Percentiles rank a stretch among this genome's conserved stretches.
Conservation (phyloP, 352 stramenopile species). For the Phytophthora ohioensis region DNA sequence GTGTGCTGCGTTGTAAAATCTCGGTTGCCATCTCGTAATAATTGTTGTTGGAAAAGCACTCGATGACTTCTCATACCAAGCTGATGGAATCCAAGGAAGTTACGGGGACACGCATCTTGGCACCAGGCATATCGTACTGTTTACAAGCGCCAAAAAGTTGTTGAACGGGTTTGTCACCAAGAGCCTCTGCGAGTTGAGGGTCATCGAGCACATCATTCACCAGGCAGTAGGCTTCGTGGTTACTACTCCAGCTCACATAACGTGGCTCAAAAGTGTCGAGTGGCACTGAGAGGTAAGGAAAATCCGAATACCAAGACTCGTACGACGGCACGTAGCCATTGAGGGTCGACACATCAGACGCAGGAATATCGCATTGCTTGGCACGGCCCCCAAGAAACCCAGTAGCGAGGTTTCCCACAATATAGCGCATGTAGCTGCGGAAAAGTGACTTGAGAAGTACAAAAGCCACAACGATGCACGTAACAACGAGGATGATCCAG, state of each 20-base stretch:
- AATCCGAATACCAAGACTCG: conserved; percentile 78
- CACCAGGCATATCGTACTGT: conserved; percentile 53
- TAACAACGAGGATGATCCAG: conserved; percentile 53
- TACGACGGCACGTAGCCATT: conserved; percentile 69
- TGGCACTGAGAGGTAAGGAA: conserved; percentile 70
- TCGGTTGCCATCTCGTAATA: too few species aligned
- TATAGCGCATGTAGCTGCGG: conserved; percentile 48
- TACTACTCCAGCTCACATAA: conserved; percentile 66
- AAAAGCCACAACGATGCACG: conserved; percentile 40
- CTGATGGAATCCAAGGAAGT: conserved; percentile 36
- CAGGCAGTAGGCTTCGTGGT: conserved; percentile 65
- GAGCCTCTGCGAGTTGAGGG: conserved; percentile 45
- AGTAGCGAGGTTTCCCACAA: conserved; percentile 39
- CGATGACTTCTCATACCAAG: conserved; percentile 23
- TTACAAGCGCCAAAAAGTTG: conserved; percentile 73
- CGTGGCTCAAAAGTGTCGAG: conserved; percentile 59
- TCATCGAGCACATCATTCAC: conserved; percentile 73
- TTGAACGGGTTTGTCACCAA: conserved; percentile 52
- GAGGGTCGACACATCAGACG: conserved; percentile 56
- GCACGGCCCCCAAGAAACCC: conserved; percentile 41
- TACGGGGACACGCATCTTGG: conserved; percentile 22
- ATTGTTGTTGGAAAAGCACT: not conserved
- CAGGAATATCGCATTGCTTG: conserved; percentile 52
- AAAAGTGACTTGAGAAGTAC: conserved; percentile 47
- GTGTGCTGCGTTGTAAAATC: not conserved